Conservation (phyloP, 225 moss, liverwort and hornwort genomes). For the Antitrichia curtipendula region DNA sequence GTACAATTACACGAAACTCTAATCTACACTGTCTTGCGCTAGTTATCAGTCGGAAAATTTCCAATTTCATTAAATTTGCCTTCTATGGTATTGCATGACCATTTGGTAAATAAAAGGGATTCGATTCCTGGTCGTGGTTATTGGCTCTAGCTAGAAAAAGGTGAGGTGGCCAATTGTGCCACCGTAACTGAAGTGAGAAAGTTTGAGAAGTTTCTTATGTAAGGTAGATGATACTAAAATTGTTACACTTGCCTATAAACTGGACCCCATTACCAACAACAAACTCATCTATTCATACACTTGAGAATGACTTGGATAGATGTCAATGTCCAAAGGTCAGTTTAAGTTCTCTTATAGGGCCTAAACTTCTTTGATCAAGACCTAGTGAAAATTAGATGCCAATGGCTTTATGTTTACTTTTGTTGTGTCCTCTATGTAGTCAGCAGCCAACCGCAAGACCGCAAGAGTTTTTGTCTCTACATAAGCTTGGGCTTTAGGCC, state of each 20-base stretch:
- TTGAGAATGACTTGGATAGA: no score
- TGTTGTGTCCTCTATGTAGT: neutral
- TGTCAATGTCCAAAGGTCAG: no score
- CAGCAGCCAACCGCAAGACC: neutral
- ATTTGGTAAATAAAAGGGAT: neutral
- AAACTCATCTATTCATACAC: neutral
- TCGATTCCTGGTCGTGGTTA: neutral
- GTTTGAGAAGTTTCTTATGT: no score
- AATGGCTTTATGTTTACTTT: neutral
- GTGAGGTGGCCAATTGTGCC: neutral
- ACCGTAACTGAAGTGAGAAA: neutral
- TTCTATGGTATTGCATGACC: neutral
- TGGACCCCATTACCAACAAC: neutral
- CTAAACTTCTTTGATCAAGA: neutral
- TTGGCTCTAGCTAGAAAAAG: neutral
- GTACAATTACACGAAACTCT: neutral
- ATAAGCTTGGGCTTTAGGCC: neutral
- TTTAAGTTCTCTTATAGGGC: no score
- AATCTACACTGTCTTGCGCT: neutral
- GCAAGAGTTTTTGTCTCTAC: conserved; percentile 6
- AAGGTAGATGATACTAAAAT: neutral
- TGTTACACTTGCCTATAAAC: neutral
- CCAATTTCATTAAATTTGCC: neutral
- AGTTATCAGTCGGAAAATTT: neutral
- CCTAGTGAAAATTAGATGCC: neutral